A percentile compares a stretch with the other conserved stretches of the same genome.
Evolutionary conservation across 2,329 filamentous ascomycete species (phyloP).

Genomic region (Tothia fuscella): DNA sequence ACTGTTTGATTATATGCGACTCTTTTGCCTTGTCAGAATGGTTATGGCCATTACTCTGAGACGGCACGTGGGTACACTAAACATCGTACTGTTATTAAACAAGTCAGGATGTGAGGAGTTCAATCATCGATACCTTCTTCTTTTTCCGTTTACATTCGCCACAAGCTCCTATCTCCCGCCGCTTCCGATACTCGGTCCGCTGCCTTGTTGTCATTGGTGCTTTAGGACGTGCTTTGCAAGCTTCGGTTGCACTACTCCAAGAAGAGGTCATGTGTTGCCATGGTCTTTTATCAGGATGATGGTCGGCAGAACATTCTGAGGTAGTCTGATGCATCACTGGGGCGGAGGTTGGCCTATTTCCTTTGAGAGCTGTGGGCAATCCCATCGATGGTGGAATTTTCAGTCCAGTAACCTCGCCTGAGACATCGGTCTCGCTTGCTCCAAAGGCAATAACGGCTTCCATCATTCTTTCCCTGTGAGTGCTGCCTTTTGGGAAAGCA

Average conservation of each 20-base stretch:
- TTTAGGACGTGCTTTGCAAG: conserved; percentile 20
- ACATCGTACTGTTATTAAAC: too few relatives aligned
- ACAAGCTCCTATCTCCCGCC: conserved; percentile 8
- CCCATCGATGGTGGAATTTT: background rate
- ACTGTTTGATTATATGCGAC: too few relatives aligned
- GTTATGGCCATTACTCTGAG: too few relatives aligned
- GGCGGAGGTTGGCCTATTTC: background rate
- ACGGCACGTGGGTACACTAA: too few relatives aligned
- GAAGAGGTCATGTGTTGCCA: conserved; percentile 26
- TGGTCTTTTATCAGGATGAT: background rate
- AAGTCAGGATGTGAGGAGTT: too few relatives aligned
- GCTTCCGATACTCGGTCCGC: conserved; percentile 4
- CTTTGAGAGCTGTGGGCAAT: background rate
- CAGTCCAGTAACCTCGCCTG: background rate
- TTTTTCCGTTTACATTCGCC: conserved; percentile 6
- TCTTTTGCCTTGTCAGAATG: too few relatives aligned
- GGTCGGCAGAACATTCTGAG: background rate
- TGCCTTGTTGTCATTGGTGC: conserved; percentile 9
- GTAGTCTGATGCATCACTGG: background rate
- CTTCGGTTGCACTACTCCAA: conserved; percentile 22
- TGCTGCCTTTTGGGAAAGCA: conserved; percentile 23
- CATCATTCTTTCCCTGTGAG: conserved; percentile 27
- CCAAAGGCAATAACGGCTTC: conserved; percentile 26
- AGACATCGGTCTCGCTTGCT: background rate
- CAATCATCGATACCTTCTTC: conserved; percentile 5